Conservation (phyloP, 1,284 basidiomycete genomes). For the Pseudomicrostroma phylloplanum region DNA sequence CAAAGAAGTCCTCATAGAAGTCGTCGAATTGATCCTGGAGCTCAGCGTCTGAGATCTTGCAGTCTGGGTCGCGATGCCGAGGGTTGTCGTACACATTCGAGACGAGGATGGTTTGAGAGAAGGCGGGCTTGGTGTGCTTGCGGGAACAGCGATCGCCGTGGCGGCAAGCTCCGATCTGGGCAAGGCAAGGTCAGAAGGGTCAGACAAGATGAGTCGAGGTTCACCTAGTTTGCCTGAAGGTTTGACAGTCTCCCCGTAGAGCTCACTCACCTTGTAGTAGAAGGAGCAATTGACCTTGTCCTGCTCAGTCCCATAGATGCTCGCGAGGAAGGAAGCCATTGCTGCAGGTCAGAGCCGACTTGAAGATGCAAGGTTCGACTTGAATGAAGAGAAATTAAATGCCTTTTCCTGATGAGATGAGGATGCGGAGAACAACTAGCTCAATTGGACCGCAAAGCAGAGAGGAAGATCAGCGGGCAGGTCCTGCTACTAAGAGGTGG, state of each 20-base stretch:
- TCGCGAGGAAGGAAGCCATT: slow-evolving; percentile 20
- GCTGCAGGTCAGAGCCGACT: too few relatives aligned
- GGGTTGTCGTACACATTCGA: slow-evolving; percentile 99
- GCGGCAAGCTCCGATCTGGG: slow-evolving; percentile 83
- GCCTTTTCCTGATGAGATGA: too few relatives aligned
- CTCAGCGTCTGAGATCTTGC: slow-evolving; percentile 69
- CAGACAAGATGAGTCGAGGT: not conserved
- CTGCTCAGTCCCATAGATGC: slow-evolving; percentile 60
- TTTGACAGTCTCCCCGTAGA: too few relatives aligned
- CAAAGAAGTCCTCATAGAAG: slow-evolving; percentile 76
- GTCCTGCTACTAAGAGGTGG: too few relatives aligned
- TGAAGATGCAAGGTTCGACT: too few relatives aligned
- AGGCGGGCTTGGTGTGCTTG: slow-evolving; percentile 94
- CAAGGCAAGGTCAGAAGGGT: slow-evolving; percentile 11
- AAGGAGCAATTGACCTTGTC: slow-evolving; percentile 91
- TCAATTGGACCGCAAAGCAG: too few relatives aligned
- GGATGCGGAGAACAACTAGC: too few relatives aligned
- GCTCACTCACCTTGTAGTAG: slow-evolving; percentile 81
- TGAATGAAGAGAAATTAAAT: too few relatives aligned
- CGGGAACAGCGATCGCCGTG: slow-evolving; percentile 93
- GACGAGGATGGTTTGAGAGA: slow-evolving; percentile 91
- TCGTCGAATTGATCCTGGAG: slow-evolving; percentile 93
- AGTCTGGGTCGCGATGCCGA: slow-evolving; percentile 72
- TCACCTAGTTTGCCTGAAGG: too few relatives aligned
- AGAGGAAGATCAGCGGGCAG: too few relatives aligned